phyloP scores from a whole-genome alignment of 1,284 basidiomycete species.

The Naganishia sp. region DNA sequence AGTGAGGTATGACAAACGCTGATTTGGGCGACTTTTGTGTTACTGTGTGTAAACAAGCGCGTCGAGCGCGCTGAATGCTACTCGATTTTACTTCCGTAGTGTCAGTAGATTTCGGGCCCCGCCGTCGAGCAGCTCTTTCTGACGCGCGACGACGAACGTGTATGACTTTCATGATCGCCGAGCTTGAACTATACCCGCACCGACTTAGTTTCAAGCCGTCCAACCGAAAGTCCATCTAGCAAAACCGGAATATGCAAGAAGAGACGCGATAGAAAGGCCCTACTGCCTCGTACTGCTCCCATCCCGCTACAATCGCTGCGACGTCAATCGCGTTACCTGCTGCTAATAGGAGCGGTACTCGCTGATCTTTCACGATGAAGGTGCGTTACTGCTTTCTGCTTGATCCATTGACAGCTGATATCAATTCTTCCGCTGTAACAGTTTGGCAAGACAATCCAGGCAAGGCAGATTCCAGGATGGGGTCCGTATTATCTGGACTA shows the following conservation, averaged over 20 bases:
- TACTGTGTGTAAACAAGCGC: no score
- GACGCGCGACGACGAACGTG: slow-evolving; percentile 15
- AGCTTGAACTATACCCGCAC: not conserved
- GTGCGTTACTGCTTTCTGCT: not conserved
- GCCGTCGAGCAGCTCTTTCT: not conserved
- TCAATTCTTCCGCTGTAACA: slow-evolving; percentile 49
- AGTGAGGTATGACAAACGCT: no score
- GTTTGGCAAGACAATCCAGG: slow-evolving; percentile 99
- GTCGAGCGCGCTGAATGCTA: no score
- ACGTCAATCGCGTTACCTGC: no score
- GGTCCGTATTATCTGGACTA: slow-evolving; percentile 95
- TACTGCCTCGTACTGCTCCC: not conserved
- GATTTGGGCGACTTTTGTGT: no score
- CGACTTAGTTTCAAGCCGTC: no score
- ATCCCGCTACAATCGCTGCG: slow-evolving; percentile 7
- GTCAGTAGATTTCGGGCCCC: not conserved
- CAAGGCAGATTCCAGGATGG: slow-evolving; percentile 97
- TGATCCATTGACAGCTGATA: not conserved
- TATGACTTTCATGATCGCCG: slow-evolving; percentile 15
- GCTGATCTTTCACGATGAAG: slow-evolving; percentile 17
- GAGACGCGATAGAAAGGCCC: not conserved
- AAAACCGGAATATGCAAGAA: not conserved
- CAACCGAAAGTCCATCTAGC: no score
- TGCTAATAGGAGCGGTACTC: not conserved
- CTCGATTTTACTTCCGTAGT: no score